A percentile compares a stretch with the other conserved stretches of the same genome.
Evolutionary conservation across 2,329 filamentous ascomycete genomes (phyloP).

Genomic region (Monosporascus sp.): DNA sequence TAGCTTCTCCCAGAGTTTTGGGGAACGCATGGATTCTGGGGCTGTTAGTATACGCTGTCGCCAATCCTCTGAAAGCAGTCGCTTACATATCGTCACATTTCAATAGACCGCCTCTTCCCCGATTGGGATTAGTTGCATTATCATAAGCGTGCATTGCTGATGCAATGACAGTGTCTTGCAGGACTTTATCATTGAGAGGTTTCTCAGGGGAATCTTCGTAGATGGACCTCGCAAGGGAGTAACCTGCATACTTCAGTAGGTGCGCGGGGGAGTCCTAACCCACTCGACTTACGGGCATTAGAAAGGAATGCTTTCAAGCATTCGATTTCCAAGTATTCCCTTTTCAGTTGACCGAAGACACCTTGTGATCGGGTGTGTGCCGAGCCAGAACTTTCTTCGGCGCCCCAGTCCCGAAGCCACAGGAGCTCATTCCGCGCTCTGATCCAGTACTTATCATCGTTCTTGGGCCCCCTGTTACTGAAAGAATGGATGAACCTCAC

Average conservation of each 20-base stretch:
- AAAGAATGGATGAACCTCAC: slow-evolving; percentile 53
- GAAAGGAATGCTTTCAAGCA: slow-evolving; percentile 63
- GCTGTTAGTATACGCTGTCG: slow-evolving; percentile 1
- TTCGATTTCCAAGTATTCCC: slow-evolving; percentile 62
- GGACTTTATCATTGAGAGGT: slow-evolving; percentile 42
- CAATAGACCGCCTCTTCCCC: slow-evolving; percentile 69
- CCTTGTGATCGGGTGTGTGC: slow-evolving; percentile 35
- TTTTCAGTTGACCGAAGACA: slow-evolving; percentile 54
- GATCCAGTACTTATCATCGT: slow-evolving; percentile 61
- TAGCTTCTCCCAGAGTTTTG: slow-evolving; percentile 46
- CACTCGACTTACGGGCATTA: slow-evolving; percentile 48
- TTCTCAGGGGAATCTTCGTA: slow-evolving; percentile 47
- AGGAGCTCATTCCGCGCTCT: slow-evolving; percentile 58
- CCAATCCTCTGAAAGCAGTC: background rate
- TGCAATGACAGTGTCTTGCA: slow-evolving; percentile 57
- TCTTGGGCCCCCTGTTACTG: slow-evolving; percentile 43
- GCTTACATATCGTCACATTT: slow-evolving; percentile 70
- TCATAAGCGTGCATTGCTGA: slow-evolving; percentile 69
- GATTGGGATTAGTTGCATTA: slow-evolving; percentile 76
- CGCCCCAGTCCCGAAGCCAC: slow-evolving; percentile 71
- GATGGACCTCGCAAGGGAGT: slow-evolving; percentile 56
- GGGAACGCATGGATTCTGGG: slow-evolving; percentile 60
- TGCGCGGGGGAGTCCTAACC: background rate
- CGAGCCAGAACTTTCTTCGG: slow-evolving; percentile 34
- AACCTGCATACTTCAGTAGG: slow-evolving; percentile 41